Base-by-base conservation (phyloP, 2,329 filamentous ascomycete genomes). In the Sporothrix inflata region DNA sequence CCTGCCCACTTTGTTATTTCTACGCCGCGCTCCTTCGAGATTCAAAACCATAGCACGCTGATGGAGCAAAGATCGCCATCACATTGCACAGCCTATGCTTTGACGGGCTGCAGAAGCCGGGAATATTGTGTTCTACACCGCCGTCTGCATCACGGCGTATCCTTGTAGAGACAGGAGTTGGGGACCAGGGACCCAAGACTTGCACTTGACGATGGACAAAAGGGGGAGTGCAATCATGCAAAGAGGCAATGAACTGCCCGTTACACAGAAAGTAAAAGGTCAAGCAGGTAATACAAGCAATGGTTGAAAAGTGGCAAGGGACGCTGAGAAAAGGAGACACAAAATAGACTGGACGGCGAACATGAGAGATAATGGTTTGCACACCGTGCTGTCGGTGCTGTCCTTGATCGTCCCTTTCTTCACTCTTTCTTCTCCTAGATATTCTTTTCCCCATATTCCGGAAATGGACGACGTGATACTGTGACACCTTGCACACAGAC, bases 301-400 rank as follows among this genome's bases (percentile, higher is more conserved):
- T 38, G 19, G 19, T 11, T 4, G 7, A 19, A 45, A 8, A 16
- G 21, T 3, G 7, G 11, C n/a, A n/a, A 42, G 21, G 21, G 6
- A 65, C 21, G 6, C 3, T 7, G 38, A 19, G 30, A 19, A 9
- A 40, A 40, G 38, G 60, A 40, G 21, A 38, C 65, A 67, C 65
- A 53, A 53, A 40, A 67, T 67, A 67, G 65, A 67, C 65, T 67
- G 65, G 65, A 67, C 65, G 65, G 65, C 65, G 65, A 67, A 67
- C 65, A 67, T 53, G 65, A 53, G 30, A 6, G 6, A 34, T 34
- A 34, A 34, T 34, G 30, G 30, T 34, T 34, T 34, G 30, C 24
- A 21, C 38, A 12, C 40, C 9, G 24, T 16, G 42, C n/a, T 47
- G 16, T 21, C 63, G 24, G 16, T 19, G 45, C 16, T 49, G 16